Evolutionary conservation across 257 asterid species (phyloP).

Genomic region (Solanum peruvianum): DNA sequence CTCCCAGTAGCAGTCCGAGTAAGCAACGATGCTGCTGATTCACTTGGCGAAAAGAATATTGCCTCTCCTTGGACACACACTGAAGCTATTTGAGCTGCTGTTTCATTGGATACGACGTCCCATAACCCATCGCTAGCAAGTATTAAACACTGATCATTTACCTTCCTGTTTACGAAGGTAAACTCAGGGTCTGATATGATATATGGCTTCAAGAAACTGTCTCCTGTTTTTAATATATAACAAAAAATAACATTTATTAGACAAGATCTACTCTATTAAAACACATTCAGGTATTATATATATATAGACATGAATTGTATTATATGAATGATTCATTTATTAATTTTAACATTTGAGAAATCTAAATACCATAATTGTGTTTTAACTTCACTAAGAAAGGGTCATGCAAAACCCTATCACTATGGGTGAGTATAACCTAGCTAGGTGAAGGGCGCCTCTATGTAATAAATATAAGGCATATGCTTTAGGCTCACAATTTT

Average conservation of each 20-base stretch:
- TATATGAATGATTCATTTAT: background rate
- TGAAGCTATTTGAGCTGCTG: background rate
- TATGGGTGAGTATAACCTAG: too few relatives aligned
- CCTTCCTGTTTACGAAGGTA: background rate
- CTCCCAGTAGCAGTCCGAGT: background rate
- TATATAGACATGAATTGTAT: background rate
- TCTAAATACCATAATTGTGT: background rate
- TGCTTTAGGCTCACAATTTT: too few relatives aligned
- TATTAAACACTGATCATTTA: constrained; percentile 1
- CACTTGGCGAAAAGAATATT: constrained; percentile 2
- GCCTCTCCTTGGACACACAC: background rate
- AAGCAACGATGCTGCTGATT: constrained; percentile 1
- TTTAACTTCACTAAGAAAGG: background rate
- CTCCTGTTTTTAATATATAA: background rate
- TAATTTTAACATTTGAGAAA: background rate
- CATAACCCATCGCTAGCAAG: constrained; percentile 11
- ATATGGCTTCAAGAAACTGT: background rate
- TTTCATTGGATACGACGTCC: constrained; percentile 3
- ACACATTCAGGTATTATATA: background rate
- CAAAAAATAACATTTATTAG: background rate
- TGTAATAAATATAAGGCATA: too few relatives aligned
- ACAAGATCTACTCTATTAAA: background rate
- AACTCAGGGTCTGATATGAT: constrained; percentile 6
- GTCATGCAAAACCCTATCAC: too few relatives aligned
- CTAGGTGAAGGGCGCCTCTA: too few relatives aligned